A percentile compares a stretch with the other conserved stretches of the same genome.
Conservation (phyloP, 208 protist species). For the Trypanosoma boissoni region DNA sequence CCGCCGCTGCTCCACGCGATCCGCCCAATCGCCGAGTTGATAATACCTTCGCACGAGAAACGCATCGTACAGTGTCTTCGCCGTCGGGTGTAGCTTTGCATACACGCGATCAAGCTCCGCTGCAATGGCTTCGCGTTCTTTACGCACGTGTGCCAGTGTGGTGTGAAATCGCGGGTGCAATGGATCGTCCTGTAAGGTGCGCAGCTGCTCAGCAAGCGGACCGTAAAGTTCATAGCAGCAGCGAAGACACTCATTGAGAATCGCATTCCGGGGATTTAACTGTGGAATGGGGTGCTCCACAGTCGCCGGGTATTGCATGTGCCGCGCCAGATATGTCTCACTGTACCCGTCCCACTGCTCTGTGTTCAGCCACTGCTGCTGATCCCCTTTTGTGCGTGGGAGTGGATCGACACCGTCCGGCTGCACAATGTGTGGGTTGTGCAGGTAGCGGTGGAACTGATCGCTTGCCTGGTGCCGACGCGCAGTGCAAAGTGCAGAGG, state of each 20-base stretch:
- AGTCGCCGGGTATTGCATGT: conserved; percentile 85
- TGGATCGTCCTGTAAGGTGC: conserved; percentile 75
- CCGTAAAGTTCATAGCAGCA: conserved; percentile 79
- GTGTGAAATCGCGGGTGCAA: conserved; percentile 78
- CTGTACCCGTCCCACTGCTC: conserved; percentile 90
- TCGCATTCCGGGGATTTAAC: conserved; percentile 48
- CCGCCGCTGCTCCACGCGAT: conserved; percentile 70
- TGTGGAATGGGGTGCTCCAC: conserved; percentile 63
- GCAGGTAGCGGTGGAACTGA: conserved; percentile 82
- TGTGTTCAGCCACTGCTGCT: conserved; percentile 87
- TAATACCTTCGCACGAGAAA: conserved; percentile 84
- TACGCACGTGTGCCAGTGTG: conserved; percentile 46
- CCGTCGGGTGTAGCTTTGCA: conserved; percentile 69
- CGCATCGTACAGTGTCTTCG: conserved; percentile 86
- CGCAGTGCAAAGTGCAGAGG: conserved; percentile 20
- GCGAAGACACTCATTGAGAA: conserved; percentile 60
- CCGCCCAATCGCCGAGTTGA: conserved; percentile 75
- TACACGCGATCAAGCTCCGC: conserved; percentile 67
- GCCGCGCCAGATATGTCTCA: conserved; percentile 65
- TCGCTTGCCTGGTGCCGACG: conserved; percentile 60
- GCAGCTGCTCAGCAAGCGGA: conserved; percentile 64
- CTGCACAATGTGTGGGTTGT: conserved; percentile 83
- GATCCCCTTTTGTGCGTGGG: conserved; percentile 70
- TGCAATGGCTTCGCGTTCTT: conserved; percentile 68
- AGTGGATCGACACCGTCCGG: conserved; percentile 74